Conservation (phyloP, 1,284 basidiomycete genomes). For the Porodaedalea pini region DNA sequence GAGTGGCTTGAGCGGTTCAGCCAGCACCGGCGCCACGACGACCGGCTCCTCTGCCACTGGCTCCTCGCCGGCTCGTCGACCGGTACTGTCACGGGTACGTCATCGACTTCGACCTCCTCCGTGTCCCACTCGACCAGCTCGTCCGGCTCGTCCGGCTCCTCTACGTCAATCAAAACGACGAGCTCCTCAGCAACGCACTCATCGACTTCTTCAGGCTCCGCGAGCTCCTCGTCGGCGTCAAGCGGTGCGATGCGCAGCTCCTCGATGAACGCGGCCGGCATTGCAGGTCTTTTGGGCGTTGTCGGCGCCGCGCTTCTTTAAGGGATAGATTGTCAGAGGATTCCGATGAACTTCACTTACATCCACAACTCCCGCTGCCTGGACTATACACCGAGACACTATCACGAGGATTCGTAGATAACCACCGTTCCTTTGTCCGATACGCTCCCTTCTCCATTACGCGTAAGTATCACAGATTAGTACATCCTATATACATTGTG, state of each 20-base stretch:
- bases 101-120: conserved; percentile 23
- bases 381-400: not conserved
- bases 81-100: conserved; percentile 20
- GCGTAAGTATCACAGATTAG: not conserved
- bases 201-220: conserved; percentile 22
- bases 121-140: conserved; percentile 20
- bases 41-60: not conserved
- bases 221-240: conserved; percentile 18
- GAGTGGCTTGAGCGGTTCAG: conserved; percentile 2
- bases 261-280: conserved; percentile 33
- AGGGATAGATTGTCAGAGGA: conserved; percentile 16
- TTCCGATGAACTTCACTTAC: conserved; percentile 3
- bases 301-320: conserved; percentile 47
- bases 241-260: conserved; percentile 25
- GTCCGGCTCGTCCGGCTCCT: conserved; percentile 15
- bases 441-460: not conserved
- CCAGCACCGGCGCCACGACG: not conserved
- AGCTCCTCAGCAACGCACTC: conserved; percentile 12
- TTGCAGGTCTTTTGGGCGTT: conserved; percentile 46
- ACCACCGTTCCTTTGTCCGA: not conserved
- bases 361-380: not conserved
- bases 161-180: conserved; percentile 21
- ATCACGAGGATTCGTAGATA: not conserved
- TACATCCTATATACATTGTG: not conserved
- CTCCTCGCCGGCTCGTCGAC: conserved; percentile 11